Conservation (phyloP, 2,329 filamentous ascomycete species). For the Tolypocladium tropicale region DNA sequence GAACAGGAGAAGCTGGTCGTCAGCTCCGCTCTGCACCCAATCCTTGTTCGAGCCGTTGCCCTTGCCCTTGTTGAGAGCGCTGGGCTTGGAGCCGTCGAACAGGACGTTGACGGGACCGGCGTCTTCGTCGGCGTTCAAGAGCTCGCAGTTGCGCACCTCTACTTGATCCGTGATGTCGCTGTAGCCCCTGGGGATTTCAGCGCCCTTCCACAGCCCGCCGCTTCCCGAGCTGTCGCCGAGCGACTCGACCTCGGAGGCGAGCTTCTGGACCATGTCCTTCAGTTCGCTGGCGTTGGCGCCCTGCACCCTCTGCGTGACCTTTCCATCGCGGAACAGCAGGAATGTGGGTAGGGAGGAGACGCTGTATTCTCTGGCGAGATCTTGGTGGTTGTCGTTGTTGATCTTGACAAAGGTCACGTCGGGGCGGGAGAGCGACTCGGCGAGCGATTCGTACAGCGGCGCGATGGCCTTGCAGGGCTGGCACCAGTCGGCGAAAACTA, state of each 20-base stretch:
- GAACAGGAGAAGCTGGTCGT: constrained; percentile 92
- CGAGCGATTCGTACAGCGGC: constrained; percentile 71
- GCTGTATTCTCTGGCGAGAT: constrained; percentile 62
- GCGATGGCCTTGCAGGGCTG: constrained; percentile 75
- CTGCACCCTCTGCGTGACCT: constrained; percentile 55
- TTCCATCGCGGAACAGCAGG: constrained; percentile 69
- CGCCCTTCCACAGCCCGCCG: constrained; percentile 58
- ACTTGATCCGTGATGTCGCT: constrained; percentile 73
- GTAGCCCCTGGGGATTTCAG: constrained; percentile 69
- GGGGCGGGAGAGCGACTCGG: constrained; percentile 57
- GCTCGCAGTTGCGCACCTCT: constrained; percentile 69
- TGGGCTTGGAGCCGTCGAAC: constrained; percentile 61
- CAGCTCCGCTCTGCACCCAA: constrained; percentile 93
- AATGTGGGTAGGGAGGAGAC: constrained; percentile 83
- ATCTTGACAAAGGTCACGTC: constrained; percentile 81
- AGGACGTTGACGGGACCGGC: constrained; percentile 63
- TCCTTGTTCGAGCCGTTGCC: constrained; percentile 49
- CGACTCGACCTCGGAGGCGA: constrained; percentile 55
- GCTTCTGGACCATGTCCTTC: constrained; percentile 58
- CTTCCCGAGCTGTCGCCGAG: constrained; percentile 36
- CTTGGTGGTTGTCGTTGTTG: constrained; percentile 67
- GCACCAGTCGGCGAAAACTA: constrained; percentile 86
- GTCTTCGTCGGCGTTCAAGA: constrained; percentile 77
- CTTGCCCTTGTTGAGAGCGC: constrained; percentile 48
- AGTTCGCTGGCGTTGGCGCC: constrained; percentile 67